phyloP scores from a whole-genome alignment of 129 eudicot genomes.

The Flaveria brownii region DNA sequence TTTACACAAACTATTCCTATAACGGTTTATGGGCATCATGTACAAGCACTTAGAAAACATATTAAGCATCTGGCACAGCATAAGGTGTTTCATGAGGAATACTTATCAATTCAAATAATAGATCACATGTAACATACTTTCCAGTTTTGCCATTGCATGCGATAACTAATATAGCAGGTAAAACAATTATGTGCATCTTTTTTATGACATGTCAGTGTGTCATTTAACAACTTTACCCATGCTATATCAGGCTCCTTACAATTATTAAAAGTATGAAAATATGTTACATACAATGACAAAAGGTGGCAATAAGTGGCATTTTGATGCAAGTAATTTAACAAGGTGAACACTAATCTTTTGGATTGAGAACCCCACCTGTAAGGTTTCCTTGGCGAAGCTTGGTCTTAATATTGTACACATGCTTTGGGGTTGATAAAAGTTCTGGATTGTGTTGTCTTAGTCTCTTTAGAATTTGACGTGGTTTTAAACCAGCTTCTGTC shows the following conservation, averaged over 20 bases:
- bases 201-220: neutral
- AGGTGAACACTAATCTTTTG: constrained; percentile 14
- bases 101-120: neutral
- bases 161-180: neutral
- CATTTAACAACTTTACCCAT: neutral
- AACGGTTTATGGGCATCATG: constrained; percentile 2
- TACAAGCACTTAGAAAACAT: constrained; percentile 8
- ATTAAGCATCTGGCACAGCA: constrained; percentile 13
- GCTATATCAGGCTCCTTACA: neutral
- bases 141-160: neutral
- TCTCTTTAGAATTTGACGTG: constrained; percentile 77
- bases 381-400: constrained; percentile 84
- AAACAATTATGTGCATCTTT: neutral
- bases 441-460: constrained; percentile 83
- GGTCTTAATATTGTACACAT: constrained; percentile 77
- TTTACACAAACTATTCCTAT: neutral
- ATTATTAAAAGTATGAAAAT: neutral
- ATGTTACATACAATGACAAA: neutral
- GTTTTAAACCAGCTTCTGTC: constrained; percentile 91
- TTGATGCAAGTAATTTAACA: constrained; percentile 5
- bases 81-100: neutral
- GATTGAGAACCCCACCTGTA: constrained; percentile 49
- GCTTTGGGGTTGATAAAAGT: constrained; percentile 76
- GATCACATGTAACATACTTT: constrained; percentile 1
- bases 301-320: neutral